Evolutionary conservation across 2,329 filamentous ascomycete species (phyloP).

Genomic region (Raffaelea ambrosiae): DNA sequence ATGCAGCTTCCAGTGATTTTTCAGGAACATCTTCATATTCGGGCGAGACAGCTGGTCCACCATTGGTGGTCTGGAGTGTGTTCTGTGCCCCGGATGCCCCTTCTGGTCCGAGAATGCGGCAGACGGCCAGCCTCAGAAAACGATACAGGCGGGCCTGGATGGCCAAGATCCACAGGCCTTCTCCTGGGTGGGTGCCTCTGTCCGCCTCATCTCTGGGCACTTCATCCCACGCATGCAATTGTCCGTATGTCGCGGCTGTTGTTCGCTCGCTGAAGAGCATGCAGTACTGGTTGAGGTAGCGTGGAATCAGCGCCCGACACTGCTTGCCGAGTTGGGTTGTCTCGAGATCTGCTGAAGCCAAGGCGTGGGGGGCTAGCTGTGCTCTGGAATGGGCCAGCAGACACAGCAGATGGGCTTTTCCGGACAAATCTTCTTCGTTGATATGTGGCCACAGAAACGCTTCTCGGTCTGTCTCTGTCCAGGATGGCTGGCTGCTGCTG

Average conservation of each 20-base stretch:
- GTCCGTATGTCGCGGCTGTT: constrained; percentile 24
- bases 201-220: not conserved
- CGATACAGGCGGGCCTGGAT: constrained; percentile 11
- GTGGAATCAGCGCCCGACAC: constrained; percentile 11
- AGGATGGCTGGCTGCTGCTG: constrained; percentile 4
- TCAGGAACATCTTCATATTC: constrained; percentile 3
- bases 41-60: not conserved
- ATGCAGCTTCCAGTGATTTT: constrained; percentile 8
- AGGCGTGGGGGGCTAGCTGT: constrained; percentile 3
- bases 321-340: constrained; percentile 9
- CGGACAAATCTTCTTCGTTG: constrained; percentile 7
- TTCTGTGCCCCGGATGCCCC: not conserved
- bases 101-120: too few species aligned
- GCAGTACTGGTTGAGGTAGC: constrained; percentile 20
- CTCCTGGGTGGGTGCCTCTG: constrained; percentile 9
- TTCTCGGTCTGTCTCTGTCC: constrained; percentile 8
- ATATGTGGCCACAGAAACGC: constrained; percentile 12
- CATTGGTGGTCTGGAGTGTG: too few species aligned
- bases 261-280: constrained; percentile 25
- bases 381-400: constrained; percentile 6
- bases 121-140: too few species aligned
- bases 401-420: constrained; percentile 6
- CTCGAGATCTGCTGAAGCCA: constrained; percentile 10
- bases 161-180: constrained; percentile 12
- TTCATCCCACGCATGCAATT: constrained; percentile 11